Evolutionary conservation across 306 rosid species (phyloP).

Genomic region (Senna siamea): DNA sequence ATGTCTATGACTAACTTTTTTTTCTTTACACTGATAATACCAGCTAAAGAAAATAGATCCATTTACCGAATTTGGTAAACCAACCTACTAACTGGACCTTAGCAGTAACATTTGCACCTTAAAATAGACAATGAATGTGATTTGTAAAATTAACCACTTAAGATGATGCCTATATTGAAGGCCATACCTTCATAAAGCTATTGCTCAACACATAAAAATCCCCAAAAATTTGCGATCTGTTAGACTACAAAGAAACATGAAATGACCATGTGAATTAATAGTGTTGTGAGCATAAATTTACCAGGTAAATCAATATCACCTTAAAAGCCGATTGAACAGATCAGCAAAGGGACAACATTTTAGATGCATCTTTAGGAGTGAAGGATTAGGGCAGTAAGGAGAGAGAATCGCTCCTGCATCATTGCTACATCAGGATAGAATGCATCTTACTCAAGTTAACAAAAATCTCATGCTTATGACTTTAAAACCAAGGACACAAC

Average conservation of each 20-base stretch:
- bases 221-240: conserved; percentile 78
- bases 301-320: conserved; percentile 55
- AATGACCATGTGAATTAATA: conserved; percentile 27
- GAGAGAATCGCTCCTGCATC: conserved; percentile 89
- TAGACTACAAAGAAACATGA: conserved; percentile 71
- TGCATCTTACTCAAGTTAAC: conserved; percentile 26
- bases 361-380: conserved; percentile 87
- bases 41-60: too few relatives aligned
- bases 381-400: conserved; percentile 86
- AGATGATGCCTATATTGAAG: conserved; percentile 31
- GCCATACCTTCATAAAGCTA: conserved; percentile 78
- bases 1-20: background rate
- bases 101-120: conserved; percentile 27
- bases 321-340: conserved; percentile 82
- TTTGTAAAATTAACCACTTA: conserved; percentile 33
- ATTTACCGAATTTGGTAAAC: conserved; percentile 6
- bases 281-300: conserved; percentile 31
- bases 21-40: conserved; percentile 22
- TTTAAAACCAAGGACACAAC: conserved; percentile 23
- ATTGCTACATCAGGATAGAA: conserved; percentile 34
- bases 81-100: conserved; percentile 24
- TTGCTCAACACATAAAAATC: conserved; percentile 79
- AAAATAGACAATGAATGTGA: conserved; percentile 14
- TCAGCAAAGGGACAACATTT: conserved; percentile 77
- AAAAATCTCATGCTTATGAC: conserved; percentile 5